Base-by-base conservation (phyloP, 257 asterid genomes). In the Asclepias syriaca region DNA sequence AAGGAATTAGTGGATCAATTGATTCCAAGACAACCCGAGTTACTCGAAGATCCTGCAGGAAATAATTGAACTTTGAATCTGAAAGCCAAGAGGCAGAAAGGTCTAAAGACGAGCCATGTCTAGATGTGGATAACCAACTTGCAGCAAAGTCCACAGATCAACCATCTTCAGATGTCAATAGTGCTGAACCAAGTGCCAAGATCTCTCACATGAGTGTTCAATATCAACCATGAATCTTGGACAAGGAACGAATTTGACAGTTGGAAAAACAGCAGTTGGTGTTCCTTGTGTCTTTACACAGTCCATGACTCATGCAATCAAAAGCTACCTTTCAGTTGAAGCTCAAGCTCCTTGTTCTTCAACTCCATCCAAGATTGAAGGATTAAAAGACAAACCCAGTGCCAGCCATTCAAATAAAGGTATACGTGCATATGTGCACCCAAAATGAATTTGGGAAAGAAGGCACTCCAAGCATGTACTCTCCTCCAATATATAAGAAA, bases 31-130 rank as follows among this genome's bases (percentile, higher is more conserved):
- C 66, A 55, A 68, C 55, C 19, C 74, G 74, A 71, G 71, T 14
- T 24, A 72, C 95, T 70, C 82, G 82, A 79, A 85, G 85, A 69
- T 86, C 96, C 75, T 85, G 95, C 84, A 85, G 77, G 79, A 86
- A 78, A 74, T 78, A 94, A 1, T 78, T 95, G 83, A 81, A 84
- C 76, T 90, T 86, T 69, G 78, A 83, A 75, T 71, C 72, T 51
- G 86, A 80, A 43, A 68, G 69, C 77, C 89, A 78, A 78, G 75
- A 22, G 71, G 70, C 74, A 69, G 86, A 77, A 68, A 73, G 75
- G 75, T 84, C 87, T 66, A 68, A 78, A 27, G 7, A 46, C 58
- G 91, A 45, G 74, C 78, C 64, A 74, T 76, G 53, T 65, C 59
- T 7, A 57, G 65, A 56, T 9, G 8, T 27, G 74, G 84, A 79